phyloP scores from a whole-genome alignment of 768 basidiomycete species.

The Boletus insuetus region DNA sequence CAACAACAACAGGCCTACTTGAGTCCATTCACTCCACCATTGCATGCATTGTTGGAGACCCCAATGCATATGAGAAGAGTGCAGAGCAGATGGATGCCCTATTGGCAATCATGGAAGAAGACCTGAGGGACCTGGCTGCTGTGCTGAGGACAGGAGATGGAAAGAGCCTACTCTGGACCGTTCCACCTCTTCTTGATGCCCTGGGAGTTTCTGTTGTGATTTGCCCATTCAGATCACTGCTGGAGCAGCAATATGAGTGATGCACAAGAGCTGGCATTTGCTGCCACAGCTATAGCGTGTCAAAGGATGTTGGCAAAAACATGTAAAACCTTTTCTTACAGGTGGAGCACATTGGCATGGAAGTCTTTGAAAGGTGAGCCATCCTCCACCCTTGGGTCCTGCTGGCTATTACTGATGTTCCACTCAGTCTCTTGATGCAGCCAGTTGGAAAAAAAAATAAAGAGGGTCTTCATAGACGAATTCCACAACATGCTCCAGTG shows the following conservation, averaged over 20 bases:
- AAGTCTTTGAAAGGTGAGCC: background rate
- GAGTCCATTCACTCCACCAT: background rate
- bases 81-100: background rate
- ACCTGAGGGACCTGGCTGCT: background rate
- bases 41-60: background rate
- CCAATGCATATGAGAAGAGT: background rate
- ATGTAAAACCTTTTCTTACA: background rate
- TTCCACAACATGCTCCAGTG: background rate
- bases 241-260: background rate
- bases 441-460: background rate
- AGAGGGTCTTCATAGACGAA: background rate
- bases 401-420: too few species aligned
- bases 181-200: background rate
- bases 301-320: background rate
- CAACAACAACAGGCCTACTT: too few species aligned
- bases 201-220: background rate
- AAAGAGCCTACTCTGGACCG: background rate
- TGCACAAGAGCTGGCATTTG: background rate
- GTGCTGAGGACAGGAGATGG: background rate
- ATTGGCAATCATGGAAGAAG: background rate
- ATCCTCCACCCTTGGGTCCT: too few species aligned
- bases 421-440: background rate
- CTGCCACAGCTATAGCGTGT: background rate
- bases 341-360: background rate
- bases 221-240: background rate